Evolutionary conservation across 352 stramenopile genomes (phyloP), one percentile per base, ranked within the genome.

Genomic region (Globisporangium nagaii): DNA sequence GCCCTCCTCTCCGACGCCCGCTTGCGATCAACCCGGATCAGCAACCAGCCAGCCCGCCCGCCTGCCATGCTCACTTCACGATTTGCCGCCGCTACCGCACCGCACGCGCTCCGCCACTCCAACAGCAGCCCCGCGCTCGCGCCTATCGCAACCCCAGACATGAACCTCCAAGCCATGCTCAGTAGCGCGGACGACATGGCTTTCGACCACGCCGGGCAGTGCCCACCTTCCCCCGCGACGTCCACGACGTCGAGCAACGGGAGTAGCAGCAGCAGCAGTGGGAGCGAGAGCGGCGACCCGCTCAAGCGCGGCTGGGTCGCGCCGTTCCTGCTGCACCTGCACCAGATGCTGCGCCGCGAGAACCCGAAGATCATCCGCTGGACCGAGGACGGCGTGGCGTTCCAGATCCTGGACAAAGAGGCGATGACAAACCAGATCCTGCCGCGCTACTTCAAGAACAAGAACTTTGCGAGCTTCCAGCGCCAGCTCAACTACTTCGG

Each of bases 401-500:
- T 95, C 65, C 70, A 93, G 63, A 95, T 95, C 55, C 62, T 88
- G 35, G 82, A 96, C 73, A 92, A 90, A 66, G 67, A 79, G 9
- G 71, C 73, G 25, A 75, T 98, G 44, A 93, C 95, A 51, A 65
- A 86, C 22, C 77, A 94, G 65, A 81, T 98, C 34, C 68, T 98
- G 22, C 90, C 93, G 15, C 86, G 88, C 54, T 98, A 98, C 71
- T 98, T 98, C 56, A 97, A 97, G 70, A 96, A 98, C 74, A 90
- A 93, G 61, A 97, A 93, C 65, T 98, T 97, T 70, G 92, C 93
- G n/a, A 97, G 90, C 51, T 95, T 98, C 56, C 88, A 96, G 63
- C 86, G 93, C 20, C 91, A 98, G 65, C 80, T 98, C 47, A 97
- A 97, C 75, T 98, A 98, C 73, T 98, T 98, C 70, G 82, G 75